Conservation (phyloP, 2,329 filamentous ascomycete species). For the Chalara sp. region DNA sequence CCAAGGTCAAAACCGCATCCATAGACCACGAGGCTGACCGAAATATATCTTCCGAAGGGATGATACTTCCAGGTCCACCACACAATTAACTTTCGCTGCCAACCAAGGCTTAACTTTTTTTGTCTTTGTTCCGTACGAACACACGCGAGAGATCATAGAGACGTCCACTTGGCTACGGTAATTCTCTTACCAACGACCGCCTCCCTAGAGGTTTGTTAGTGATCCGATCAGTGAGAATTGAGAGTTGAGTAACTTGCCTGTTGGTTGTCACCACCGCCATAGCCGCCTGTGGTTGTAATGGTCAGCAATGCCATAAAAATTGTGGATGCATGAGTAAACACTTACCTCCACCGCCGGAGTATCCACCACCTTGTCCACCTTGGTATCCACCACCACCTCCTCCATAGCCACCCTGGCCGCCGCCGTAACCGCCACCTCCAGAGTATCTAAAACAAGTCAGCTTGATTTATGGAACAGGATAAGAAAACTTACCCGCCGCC, state of each 20-base stretch:
- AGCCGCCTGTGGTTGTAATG: slow-evolving; percentile 11
- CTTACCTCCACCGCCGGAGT: slow-evolving; percentile 19
- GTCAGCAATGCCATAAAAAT: too few species aligned
- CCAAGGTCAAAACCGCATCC: slow-evolving; percentile 24
- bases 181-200: slow-evolving; percentile 18
- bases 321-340: not conserved
- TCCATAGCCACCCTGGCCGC: slow-evolving; percentile 29
- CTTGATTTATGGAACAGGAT: not conserved
- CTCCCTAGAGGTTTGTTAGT: slow-evolving; percentile 7
- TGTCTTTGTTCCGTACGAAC: slow-evolving; percentile 21
- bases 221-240: not conserved
- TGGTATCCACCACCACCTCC: slow-evolving; percentile 31
- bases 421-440: slow-evolving; percentile 45
- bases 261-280: slow-evolving; percentile 24
- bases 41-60: slow-evolving; percentile 15
- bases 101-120: slow-evolving; percentile 26
- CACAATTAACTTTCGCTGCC: slow-evolving; percentile 28
- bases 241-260: not conserved
- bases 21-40: slow-evolving; percentile 26
- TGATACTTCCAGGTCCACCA: slow-evolving; percentile 18
- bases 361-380: slow-evolving; percentile 18
- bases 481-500: slow-evolving; percentile 28
- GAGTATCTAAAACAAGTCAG: slow-evolving; percentile 29
- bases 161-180: slow-evolving; percentile 7
- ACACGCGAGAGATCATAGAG: slow-evolving; percentile 21